A percentile compares a stretch with the other conserved stretches of the same genome.
Evolutionary conservation across 768 basidiomycete genomes (phyloP).

Genomic region (Boletus pseudo-olivaceus): DNA sequence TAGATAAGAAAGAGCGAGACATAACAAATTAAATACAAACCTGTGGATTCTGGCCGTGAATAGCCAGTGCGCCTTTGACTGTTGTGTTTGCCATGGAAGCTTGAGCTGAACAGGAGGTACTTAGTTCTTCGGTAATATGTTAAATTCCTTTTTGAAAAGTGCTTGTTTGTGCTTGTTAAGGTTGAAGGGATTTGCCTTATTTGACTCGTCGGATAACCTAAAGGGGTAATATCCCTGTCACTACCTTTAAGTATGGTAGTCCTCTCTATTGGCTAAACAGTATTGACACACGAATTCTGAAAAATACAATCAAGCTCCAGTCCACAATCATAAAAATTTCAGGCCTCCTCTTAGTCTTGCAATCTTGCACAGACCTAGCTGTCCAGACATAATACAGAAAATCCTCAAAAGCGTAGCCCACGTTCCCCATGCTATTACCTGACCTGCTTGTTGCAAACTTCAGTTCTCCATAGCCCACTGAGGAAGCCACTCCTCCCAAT

Average conservation of each 20-base stretch:
- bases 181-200: conserved; percentile 27
- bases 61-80: conserved; percentile 78
- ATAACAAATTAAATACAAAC: conserved; percentile 38
- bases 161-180: conserved; percentile 25
- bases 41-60: conserved; percentile 97
- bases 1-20: conserved; percentile 17
- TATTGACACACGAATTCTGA: not conserved
- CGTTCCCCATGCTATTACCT: not conserved
- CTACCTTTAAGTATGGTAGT: too few species aligned
- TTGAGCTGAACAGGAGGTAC: not conserved
- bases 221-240: not conserved
- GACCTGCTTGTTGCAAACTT: not conserved
- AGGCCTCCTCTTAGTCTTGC: too few species aligned
- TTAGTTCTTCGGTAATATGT: not conserved
- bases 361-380: not conserved
- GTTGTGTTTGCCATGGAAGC: conserved; percentile 86
- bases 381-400: not conserved
- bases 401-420: not conserved
- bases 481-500: conserved; percentile 15
- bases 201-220: conserved; percentile 5
- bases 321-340: not conserved
- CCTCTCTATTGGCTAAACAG: not conserved
- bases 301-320: not conserved
- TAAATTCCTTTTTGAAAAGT: not conserved
- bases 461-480: conserved; percentile 13